Evolutionary conservation across 2,329 filamentous ascomycete species (phyloP).

Genomic region (Tolypocladium ovalisporum): DNA sequence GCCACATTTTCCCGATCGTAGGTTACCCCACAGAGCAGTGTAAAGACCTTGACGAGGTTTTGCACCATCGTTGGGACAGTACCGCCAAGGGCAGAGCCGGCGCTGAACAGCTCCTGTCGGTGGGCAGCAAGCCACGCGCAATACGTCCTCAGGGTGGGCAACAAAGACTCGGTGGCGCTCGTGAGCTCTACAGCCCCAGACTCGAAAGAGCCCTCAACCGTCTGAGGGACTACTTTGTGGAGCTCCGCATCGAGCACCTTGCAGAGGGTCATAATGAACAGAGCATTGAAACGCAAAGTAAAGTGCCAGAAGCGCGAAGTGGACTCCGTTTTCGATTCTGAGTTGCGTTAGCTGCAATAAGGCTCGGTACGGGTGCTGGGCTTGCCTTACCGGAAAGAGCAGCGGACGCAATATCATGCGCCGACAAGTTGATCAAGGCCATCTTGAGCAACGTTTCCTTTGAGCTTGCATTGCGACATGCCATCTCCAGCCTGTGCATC

Average conservation of each 20-base stretch:
- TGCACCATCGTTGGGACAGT: conserved; percentile 35
- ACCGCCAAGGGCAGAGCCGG: conserved; percentile 31
- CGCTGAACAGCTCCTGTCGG: conserved; percentile 33
- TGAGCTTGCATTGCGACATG: conserved; percentile 57
- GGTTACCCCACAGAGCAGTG: conserved; percentile 33
- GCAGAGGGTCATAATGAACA: conserved; percentile 63
- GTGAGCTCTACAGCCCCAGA: conserved; percentile 19
- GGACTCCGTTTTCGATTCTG: conserved; percentile 34
- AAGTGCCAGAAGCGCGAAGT: conserved; percentile 46
- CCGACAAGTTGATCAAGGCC: conserved; percentile 74
- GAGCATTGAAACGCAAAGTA: conserved; percentile 66
- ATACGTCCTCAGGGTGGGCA: conserved; percentile 42
- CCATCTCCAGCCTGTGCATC: conserved; percentile 62
- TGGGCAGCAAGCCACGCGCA: conserved; percentile 41
- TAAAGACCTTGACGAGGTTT: conserved; percentile 34
- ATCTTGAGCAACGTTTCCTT: conserved; percentile 64
- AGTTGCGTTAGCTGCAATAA: conserved; percentile 5
- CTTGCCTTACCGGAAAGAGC: conserved; percentile 21
- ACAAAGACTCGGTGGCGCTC: conserved; percentile 27
- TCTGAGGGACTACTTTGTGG: conserved; percentile 14
- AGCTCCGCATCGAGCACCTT: conserved; percentile 62
- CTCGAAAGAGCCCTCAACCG: conserved; percentile 10
- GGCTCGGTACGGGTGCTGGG: too few species aligned
- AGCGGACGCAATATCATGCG: conserved; percentile 56
- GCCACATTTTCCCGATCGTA: conserved; percentile 26